A percentile compares a stretch with the other conserved stretches of the same genome.
phyloP scores from a whole-genome alignment of 169 alveolate genomes.

The Plasmodium gaboni region DNA sequence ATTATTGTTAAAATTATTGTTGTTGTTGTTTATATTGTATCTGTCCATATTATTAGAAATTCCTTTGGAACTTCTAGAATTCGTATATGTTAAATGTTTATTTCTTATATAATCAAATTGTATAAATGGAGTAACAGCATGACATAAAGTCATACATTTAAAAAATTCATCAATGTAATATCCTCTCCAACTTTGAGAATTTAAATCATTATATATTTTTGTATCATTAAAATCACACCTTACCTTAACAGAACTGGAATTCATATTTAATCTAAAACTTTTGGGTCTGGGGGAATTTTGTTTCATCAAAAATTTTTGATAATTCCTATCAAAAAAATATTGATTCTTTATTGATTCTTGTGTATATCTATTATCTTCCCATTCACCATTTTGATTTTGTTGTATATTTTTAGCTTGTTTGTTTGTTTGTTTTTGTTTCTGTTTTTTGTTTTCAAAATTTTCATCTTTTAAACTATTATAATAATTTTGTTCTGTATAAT shows the following conservation, averaged over 20 bases:
- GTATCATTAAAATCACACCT: conserved; percentile 70
- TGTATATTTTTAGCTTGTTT: too few species aligned
- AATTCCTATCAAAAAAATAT: conserved; percentile 32
- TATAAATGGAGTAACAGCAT: conserved; percentile 59
- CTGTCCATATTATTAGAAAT: conserved; percentile 41
- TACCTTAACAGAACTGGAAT: conserved; percentile 8
- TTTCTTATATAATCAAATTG: conserved; percentile 63
- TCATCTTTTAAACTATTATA: not conserved
- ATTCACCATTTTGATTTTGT: not conserved
- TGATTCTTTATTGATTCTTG: conserved; percentile 2
- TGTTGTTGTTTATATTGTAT: too few species aligned
- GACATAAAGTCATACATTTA: conserved; percentile 73
- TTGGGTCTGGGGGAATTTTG: conserved; percentile 57
- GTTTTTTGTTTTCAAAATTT: not conserved
- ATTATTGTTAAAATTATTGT: too few species aligned
- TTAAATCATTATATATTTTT: conserved; percentile 68
- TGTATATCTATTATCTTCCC: not conserved
- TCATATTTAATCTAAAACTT: conserved; percentile 57
- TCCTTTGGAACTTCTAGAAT: conserved; percentile 58
- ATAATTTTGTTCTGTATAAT: conserved; percentile 3
- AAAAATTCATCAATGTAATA: conserved; percentile 75
- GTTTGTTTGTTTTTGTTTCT: too few species aligned
- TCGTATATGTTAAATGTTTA: conserved; percentile 29
- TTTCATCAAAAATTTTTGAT: conserved; percentile 52
- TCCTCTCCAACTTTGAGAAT: conserved; percentile 69